Evolutionary conservation across 2,329 filamentous ascomycete genomes (phyloP).

Genomic region (Ceratocystis variospora): DNA sequence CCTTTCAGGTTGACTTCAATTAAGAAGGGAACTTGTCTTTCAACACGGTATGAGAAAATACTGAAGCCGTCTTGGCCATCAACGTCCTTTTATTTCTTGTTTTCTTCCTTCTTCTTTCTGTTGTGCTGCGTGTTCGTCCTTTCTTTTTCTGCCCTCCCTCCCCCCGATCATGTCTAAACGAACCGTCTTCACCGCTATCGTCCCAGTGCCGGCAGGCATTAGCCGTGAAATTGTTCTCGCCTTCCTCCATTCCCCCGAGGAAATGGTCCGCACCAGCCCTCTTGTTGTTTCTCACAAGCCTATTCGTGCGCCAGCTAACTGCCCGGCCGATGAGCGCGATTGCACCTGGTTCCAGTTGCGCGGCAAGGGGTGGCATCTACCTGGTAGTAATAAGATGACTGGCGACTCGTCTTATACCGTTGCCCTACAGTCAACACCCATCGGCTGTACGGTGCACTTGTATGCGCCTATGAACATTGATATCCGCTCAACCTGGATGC

Average conservation of each 20-base stretch:
- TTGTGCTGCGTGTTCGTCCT: background rate
- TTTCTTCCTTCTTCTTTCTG: background rate
- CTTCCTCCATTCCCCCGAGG: constrained; percentile 62
- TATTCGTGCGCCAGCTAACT: constrained; percentile 53
- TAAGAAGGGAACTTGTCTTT: background rate
- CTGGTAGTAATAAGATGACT: constrained; percentile 35
- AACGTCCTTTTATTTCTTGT: background rate
- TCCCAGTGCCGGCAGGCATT: constrained; percentile 57
- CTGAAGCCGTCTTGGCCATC: background rate
- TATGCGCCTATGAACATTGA: constrained; percentile 73
- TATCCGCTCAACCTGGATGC: constrained; percentile 62
- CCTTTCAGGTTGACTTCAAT: background rate
- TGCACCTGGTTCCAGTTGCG: constrained; percentile 68
- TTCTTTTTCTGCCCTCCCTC: constrained; percentile 1
- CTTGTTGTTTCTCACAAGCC: constrained; percentile 58
- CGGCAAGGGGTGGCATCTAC: constrained; percentile 63
- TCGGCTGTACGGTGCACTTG: constrained; percentile 67
- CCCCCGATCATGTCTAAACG: constrained; percentile 49
- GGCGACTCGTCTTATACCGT: constrained; percentile 64
- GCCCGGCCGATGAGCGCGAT: constrained; percentile 51
- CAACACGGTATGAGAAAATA: background rate
- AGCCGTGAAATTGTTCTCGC: constrained; percentile 56
- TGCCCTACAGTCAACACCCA: constrained; percentile 61
- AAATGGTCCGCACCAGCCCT: constrained; percentile 82
- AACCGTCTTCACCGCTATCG: constrained; percentile 62